These are phyloP conservation scores for Orbilia oligospora DNA, from an alignment of 2,329 filamentous ascomycete genomes.

Conservation along the genomic window DNA sequence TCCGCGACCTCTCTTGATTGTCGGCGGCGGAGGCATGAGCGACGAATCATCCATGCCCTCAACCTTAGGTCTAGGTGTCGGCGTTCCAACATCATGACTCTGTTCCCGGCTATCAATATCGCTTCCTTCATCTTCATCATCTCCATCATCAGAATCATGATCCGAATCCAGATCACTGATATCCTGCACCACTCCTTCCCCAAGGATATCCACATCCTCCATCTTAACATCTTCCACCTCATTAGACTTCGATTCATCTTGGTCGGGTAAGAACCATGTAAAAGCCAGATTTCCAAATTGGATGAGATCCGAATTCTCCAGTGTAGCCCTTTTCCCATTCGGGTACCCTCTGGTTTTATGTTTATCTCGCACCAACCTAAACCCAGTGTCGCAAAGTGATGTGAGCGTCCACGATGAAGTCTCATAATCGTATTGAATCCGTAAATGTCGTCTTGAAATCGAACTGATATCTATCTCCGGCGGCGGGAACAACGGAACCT, in stretches of 20 bases:
- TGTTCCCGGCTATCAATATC: slow-evolving; percentile 53
- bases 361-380: slow-evolving; percentile 22
- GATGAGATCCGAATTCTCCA: slow-evolving; percentile 32
- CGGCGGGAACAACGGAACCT: slow-evolving; percentile 36
- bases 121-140: slow-evolving; percentile 61
- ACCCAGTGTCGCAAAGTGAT: slow-evolving; percentile 42
- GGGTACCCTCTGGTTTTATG: slow-evolving; percentile 39
- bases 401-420: slow-evolving; percentile 35
- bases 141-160: slow-evolving; percentile 50
- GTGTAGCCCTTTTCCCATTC: slow-evolving; percentile 20
- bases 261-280: slow-evolving; percentile 61
- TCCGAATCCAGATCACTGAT: slow-evolving; percentile 31
- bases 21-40: slow-evolving; percentile 56
- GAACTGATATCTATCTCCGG: slow-evolving; percentile 22
- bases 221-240: slow-evolving; percentile 40
- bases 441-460: slow-evolving; percentile 42
- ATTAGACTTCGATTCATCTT: slow-evolving; percentile 45
- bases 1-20: slow-evolving; percentile 55
- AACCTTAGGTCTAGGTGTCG: slow-evolving; percentile 59
- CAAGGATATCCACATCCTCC: slow-evolving; percentile 57
- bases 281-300: slow-evolving; percentile 54
- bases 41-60: slow-evolving; percentile 58
- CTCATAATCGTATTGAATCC: slow-evolving; percentile 51
- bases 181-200: slow-evolving; percentile 48
- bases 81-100: slow-evolving; percentile 61